Evolutionary conservation across 495 filamentous ascomycete genomes (phyloP), one percentile per base, ranked within the genome.

Genomic region (Xylaria cubensis): DNA sequence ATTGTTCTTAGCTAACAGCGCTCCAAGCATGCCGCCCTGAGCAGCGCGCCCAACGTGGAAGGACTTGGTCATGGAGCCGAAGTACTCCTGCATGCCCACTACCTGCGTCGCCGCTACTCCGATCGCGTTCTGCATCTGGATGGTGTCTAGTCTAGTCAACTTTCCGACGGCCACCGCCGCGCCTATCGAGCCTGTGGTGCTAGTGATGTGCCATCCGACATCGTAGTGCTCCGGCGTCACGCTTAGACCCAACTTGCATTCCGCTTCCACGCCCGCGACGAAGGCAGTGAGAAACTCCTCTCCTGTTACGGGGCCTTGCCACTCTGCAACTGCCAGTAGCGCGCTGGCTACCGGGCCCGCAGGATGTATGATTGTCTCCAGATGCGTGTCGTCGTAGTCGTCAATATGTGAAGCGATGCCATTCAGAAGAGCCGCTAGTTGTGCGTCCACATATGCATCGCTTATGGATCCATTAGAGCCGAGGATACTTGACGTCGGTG

Each of bases 371-470:
- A 88, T 85, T 13, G 84, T 88, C 44, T 86, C 85, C 0, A 88
- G 80, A 72, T 88, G 86, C 6, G 86, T 89, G 74, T 89, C 86
- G 59, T 89, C 86, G 74, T 88, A 89, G 71, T 88, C 86, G 68
- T 88, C 86, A 13, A 88, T 84, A 64, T 88, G 86, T 29, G 84
- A 86, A 36, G 86, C 83, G 21, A 88, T 88, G 24, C 87, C 86
- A 63, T 88, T 88, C 48, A 89, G 66, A 5, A 89, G 76, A 1
- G 86, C 86, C 6, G 86, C 86, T 73, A 87, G 80, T 73, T 86
- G 84, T 0, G 85, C 84, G 65, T 89, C 86, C 0, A 79, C 79
- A 29, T 68, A 76, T 7, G 44, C 72, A 4, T 44, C 62, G 68
- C 69, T 63, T 1, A 66, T 21, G 0, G 72, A 74, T 13, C 77